Base-by-base conservation (phyloP, 208 protist species). In the Acanthamoeba triangularis region DNA sequence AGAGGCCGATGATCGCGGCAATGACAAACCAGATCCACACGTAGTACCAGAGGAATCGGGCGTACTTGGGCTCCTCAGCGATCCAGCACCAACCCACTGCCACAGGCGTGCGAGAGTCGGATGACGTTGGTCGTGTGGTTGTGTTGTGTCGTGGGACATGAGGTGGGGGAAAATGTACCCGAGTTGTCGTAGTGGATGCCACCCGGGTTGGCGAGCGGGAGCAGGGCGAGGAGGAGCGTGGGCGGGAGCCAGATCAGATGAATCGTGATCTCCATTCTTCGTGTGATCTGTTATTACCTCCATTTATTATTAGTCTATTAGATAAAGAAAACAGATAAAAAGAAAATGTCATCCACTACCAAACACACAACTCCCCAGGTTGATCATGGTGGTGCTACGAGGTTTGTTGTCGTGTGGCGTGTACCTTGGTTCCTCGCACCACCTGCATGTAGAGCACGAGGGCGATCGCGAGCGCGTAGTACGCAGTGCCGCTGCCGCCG, bases 71-170 rank as follows among this genome's bases (percentile, higher is more conserved):
- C 3, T 78, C 7, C 35, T 16, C 14, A 8, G 25, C 69, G 18
- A 78, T 30, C 69, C 69, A 78, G 69, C 69, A 78, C 69, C 69
- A 78, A 30, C 69, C 69, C 33, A 44, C 69, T 78, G 35, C 61
- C 61, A 59, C 23, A n/a, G n/a, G n/a, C n/a, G n/a, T 11, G 7
- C 0, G 10, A n/a, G 3, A 14, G 61, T 67, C 25, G 28, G 23
- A 25, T n/a, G 28, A 28, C 3, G 25, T 25, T 20, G 23, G 0
- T 4, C 59, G 18, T 63, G 5, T 25, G 59, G 59, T 52, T 67
- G 67, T 78, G 33, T 78, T 44, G 33, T 35, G 33, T 47, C 23
- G 30, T 28, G 65, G 1, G 23, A 41, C 28, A 33, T 10, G 28
- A 13, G 65, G 3, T 10, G 28, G 1, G 65, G 3, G 23, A 10